Evolutionary conservation across 768 basidiomycete genomes (phyloP).

Genomic region (Postia placenta): DNA sequence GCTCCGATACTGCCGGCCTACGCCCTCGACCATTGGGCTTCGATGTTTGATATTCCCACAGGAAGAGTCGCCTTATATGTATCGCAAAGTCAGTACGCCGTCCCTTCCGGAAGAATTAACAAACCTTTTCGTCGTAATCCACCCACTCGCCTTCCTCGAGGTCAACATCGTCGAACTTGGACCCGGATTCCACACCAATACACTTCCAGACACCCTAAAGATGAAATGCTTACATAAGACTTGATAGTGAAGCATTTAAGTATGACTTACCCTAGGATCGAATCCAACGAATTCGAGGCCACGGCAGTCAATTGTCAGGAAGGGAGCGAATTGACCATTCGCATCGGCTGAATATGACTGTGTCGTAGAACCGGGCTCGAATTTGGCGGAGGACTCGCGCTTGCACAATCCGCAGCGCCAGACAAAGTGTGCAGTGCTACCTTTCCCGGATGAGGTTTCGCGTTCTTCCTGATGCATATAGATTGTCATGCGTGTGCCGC

Average conservation of each 20-base stretch:
- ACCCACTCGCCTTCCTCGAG: conserved; percentile 68
- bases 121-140: conserved; percentile 89
- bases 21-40: conserved; percentile 64
- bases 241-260: not conserved
- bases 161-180: conserved; percentile 60
- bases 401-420: conserved; percentile 78
- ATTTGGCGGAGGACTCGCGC: conserved; percentile 78
- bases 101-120: not conserved
- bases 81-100: conserved; percentile 7
- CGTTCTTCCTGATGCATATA: conserved; percentile 46
- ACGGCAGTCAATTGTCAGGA: conserved; percentile 76
- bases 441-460: conserved; percentile 61
- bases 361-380: conserved; percentile 46
- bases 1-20: conserved; percentile 26
- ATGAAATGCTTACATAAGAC: conserved; percentile 3
- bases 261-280: conserved; percentile 53
- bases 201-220: conserved; percentile 75
- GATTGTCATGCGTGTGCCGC: too few species aligned
- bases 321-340: conserved; percentile 51
- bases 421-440: conserved; percentile 69
- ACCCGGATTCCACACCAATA: conserved; percentile 49
- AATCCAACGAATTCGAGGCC: conserved; percentile 81
- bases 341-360: conserved; percentile 57
- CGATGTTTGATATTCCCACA: conserved; percentile 64
- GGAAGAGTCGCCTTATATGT: conserved; percentile 50